phyloP scores from a whole-genome alignment of 1,284 basidiomycete species.

The Phlebopus sp. region DNA sequence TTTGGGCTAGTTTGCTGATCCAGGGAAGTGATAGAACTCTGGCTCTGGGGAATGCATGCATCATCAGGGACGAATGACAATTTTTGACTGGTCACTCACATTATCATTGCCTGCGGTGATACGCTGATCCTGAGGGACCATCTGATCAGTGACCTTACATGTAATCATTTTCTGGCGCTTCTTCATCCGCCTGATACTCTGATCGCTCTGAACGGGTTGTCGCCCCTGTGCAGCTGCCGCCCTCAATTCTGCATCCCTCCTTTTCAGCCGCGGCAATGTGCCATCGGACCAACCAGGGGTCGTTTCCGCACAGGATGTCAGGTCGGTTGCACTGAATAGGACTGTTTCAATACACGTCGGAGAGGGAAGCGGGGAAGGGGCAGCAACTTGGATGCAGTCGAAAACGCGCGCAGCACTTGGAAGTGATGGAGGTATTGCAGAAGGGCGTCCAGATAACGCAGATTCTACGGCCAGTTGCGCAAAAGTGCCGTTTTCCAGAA shows the following conservation, averaged over 20 bases:
- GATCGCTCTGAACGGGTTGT: not conserved
- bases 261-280: not conserved
- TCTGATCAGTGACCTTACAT: not conserved
- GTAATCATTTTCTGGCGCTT: not conserved
- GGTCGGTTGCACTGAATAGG: slow-evolving; percentile 15
- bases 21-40: too few relatives aligned
- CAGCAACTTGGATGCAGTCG: not conserved
- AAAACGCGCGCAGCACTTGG: not conserved
- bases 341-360: slow-evolving; percentile 13
- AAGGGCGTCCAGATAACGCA: not conserved
- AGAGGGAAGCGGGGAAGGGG: slow-evolving; percentile 19
- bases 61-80: too few relatives aligned
- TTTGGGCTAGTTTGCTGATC: too few relatives aligned
- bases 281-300: not conserved
- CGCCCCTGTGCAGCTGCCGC: not conserved
- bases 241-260: not conserved
- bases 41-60: too few relatives aligned
- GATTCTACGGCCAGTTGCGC: too few relatives aligned
- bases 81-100: too few relatives aligned
- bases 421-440: not conserved
- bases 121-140: not conserved
- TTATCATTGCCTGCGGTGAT: too few relatives aligned
- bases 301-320: not conserved
- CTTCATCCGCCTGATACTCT: not conserved
- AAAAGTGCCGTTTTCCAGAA: too few relatives aligned